These are phyloP conservation scores for Rhizopogon hawkerae DNA, from an alignment of 1,284 basidiomycete genomes.

Conservation along the genomic window DNA sequence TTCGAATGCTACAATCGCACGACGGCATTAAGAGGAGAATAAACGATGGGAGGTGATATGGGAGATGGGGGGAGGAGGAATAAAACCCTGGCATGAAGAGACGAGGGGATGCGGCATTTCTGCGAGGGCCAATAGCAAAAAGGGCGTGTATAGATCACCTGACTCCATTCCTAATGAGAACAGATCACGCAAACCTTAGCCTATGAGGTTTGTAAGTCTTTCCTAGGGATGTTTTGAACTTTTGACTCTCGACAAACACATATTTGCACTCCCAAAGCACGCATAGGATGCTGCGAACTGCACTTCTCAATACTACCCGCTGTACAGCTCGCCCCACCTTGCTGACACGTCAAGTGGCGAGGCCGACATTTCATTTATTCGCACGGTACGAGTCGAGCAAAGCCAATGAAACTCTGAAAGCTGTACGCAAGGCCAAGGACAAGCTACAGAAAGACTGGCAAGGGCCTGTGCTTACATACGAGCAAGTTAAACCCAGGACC, in stretches of 20 bases:
- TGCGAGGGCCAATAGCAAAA: slow-evolving; percentile 23
- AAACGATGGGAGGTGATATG: background rate
- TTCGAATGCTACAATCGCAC: no score
- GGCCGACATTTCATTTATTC: slow-evolving; percentile 10
- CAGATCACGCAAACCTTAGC: slow-evolving; percentile 1
- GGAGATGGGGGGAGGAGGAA: background rate
- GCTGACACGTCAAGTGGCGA: slow-evolving; percentile 2
- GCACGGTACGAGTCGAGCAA: slow-evolving; percentile 21
- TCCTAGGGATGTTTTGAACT: background rate
- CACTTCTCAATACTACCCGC: slow-evolving; percentile 13
- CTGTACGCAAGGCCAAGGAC: slow-evolving; percentile 35
- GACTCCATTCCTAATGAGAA: slow-evolving; percentile 3
- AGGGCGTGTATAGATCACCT: slow-evolving; percentile 13
- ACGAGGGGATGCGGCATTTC: slow-evolving; percentile 21
- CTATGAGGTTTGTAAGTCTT: background rate
- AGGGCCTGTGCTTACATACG: slow-evolving; percentile 65
- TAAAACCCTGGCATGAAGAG: background rate
- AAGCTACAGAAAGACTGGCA: slow-evolving; percentile 62
- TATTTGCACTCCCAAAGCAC: background rate
- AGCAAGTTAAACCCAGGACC: slow-evolving; percentile 78
- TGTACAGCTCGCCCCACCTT: slow-evolving; percentile 9
- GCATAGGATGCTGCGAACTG: slow-evolving; percentile 20
- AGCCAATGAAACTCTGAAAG: slow-evolving; percentile 25
- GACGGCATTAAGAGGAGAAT: background rate
- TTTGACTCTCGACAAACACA: background rate